Percentiles rank a stretch among this genome's conserved stretches.
Evolutionary conservation across 202 grass and related monocot genomes (phyloP).

Genomic region (Digitaria exilis): DNA sequence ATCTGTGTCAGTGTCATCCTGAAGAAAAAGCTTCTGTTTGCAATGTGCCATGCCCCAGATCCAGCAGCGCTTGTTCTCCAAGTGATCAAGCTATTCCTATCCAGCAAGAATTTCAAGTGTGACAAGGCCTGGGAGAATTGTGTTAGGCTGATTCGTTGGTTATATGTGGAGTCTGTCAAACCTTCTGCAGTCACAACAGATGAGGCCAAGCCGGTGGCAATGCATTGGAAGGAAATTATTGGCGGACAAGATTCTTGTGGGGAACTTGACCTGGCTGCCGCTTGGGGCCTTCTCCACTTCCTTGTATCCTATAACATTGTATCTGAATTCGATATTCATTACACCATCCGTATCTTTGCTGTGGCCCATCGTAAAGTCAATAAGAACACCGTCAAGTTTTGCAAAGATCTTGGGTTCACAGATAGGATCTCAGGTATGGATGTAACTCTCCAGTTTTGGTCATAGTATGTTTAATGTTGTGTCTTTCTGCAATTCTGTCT

Average conservation of each 20-base stretch:
- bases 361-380: slow-evolving; percentile 17
- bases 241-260: background rate
- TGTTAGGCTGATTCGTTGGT: background rate
- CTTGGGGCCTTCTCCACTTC: slow-evolving; percentile 40
- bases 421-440: slow-evolving; percentile 38
- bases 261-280: background rate
- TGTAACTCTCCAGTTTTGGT: slow-evolving; percentile 2
- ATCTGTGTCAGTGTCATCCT: background rate
- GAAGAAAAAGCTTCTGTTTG: background rate
- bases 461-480: background rate
- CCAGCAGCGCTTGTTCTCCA: slow-evolving; percentile 36
- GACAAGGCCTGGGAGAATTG: slow-evolving; percentile 21
- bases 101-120: slow-evolving; percentile 1
- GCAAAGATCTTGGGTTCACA: slow-evolving; percentile 35
- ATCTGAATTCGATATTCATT: slow-evolving; percentile 33
- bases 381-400: slow-evolving; percentile 3
- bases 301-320: slow-evolving; percentile 47
- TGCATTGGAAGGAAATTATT: slow-evolving; percentile 48
- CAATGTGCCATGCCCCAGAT: slow-evolving; percentile 39
- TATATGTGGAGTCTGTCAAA: background rate
- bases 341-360: slow-evolving; percentile 45
- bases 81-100: slow-evolving; percentile 38
- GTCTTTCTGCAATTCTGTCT: background rate
- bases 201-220: slow-evolving; percentile 45
- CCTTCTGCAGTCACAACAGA: slow-evolving; percentile 2